phyloP scores from a whole-genome alignment of 805 yeast species.

The Cyberlindnera mrakii region DNA sequence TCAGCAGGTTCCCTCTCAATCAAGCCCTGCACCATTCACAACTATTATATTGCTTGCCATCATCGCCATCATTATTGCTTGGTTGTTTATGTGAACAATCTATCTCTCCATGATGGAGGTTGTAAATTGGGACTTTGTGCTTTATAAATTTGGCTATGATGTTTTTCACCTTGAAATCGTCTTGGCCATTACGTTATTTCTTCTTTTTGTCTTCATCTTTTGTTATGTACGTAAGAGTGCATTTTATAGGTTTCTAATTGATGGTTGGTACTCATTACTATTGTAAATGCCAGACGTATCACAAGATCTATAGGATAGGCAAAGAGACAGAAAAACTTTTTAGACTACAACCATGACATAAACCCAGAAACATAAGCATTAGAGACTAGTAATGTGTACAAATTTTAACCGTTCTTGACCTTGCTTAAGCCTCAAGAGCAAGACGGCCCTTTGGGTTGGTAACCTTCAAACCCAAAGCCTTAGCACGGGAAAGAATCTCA shows the following conservation, averaged over 20 bases:
- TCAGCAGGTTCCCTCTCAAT: constrained; percentile 26
- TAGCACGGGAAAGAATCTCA: constrained; percentile 92
- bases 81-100: constrained; percentile 44
- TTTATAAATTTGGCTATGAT: no score
- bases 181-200: no score
- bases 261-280: no score
- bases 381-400: constrained; percentile 20
- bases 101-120: neutral
- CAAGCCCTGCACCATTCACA: constrained; percentile 49
- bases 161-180: no score
- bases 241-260: neutral
- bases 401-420: constrained; percentile 4
- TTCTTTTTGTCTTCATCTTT: neutral
- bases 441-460: constrained; percentile 99
- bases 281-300: no score
- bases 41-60: constrained; percentile 47
- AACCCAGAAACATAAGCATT: constrained; percentile 20
- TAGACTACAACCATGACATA: constrained; percentile 1
- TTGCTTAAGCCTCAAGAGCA: constrained; percentile 85
- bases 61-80: constrained; percentile 54
- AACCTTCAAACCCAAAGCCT: constrained; percentile 96
- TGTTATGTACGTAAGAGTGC: neutral
- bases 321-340: neutral
- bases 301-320: no score
- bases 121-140: no score